Evolutionary conservation across 2,329 filamentous ascomycete species (phyloP).

Genomic region (Dothiorella sarmentorum): DNA sequence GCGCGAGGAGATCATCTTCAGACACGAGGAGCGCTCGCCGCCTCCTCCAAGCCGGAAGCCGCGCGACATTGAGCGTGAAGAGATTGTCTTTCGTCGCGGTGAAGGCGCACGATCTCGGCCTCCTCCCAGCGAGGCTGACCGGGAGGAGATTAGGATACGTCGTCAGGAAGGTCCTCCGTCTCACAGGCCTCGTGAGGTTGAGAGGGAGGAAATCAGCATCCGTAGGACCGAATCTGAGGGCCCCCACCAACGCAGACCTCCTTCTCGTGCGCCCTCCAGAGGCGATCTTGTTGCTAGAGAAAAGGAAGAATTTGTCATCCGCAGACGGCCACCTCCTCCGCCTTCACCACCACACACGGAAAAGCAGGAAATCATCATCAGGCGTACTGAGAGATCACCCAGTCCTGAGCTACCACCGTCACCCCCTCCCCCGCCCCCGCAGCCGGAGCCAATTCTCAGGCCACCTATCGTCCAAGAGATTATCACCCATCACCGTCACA

Average conservation of each 20-base stretch:
- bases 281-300: slow-evolving; percentile 39
- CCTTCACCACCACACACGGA: slow-evolving; percentile 34
- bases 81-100: slow-evolving; percentile 44
- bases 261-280: slow-evolving; percentile 32
- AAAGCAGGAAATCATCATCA: slow-evolving; percentile 46
- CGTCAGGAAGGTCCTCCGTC: slow-evolving; percentile 34
- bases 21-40: slow-evolving; percentile 10
- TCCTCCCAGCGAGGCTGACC: slow-evolving; percentile 35
- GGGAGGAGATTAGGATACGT: slow-evolving; percentile 50
- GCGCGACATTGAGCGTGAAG: slow-evolving; percentile 36
- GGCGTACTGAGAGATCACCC: slow-evolving; percentile 41
- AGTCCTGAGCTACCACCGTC: slow-evolving; percentile 51
- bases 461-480: slow-evolving; percentile 85
- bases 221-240: slow-evolving; percentile 31
- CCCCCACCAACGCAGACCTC: slow-evolving; percentile 23
- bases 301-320: slow-evolving; percentile 41
- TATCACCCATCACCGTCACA: slow-evolving; percentile 82
- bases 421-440: slow-evolving; percentile 42
- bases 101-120: slow-evolving; percentile 33
- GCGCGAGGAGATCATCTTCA: slow-evolving; percentile 22
- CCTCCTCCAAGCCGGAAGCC: slow-evolving; percentile 8
- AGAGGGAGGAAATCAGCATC: slow-evolving; percentile 42
- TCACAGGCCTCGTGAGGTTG: slow-evolving; percentile 26
- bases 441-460: slow-evolving; percentile 64
- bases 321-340: slow-evolving; percentile 36